phyloP scores from a whole-genome alignment of 768 basidiomycete genomes.

The Calocybe gangraenosa region DNA sequence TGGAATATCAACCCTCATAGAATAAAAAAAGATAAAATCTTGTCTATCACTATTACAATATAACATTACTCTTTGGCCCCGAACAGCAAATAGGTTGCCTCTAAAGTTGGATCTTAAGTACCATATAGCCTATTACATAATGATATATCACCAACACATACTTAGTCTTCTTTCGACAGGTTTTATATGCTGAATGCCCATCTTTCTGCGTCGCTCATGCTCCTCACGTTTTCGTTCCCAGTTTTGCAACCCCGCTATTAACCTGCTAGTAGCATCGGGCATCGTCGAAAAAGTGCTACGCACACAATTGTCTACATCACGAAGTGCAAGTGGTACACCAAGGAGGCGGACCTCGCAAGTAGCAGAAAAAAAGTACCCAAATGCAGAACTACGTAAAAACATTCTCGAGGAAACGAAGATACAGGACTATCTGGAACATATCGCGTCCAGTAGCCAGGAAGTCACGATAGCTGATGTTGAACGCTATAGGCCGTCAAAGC shows the following conservation, averaged over 20 bases:
- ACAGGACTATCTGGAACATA: slow-evolving; percentile 52
- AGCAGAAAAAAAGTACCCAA: slow-evolving; percentile 1
- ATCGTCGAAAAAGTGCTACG: background rate
- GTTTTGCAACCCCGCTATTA: background rate
- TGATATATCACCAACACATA: too few species aligned
- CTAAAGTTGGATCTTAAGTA: too few species aligned
- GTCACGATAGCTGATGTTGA: slow-evolving; percentile 63
- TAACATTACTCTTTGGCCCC: too few species aligned
- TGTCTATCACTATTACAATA: too few species aligned
- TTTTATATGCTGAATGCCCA: slow-evolving; percentile 12
- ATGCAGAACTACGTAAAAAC: slow-evolving; percentile 15
- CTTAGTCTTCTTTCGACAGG: too few species aligned
- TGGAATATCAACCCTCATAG: too few species aligned
- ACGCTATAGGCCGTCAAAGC: slow-evolving; percentile 40
- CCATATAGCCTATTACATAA: too few species aligned
- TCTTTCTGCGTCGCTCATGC: slow-evolving; percentile 12
- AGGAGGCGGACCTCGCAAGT: background rate
- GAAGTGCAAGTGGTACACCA: background rate
- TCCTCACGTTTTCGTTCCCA: slow-evolving; percentile 2
- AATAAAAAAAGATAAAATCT: too few species aligned
- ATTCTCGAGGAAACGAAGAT: slow-evolving; percentile 42
- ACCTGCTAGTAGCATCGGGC: background rate
- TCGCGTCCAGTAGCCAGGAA: slow-evolving; percentile 39
- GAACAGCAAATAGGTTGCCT: too few species aligned
- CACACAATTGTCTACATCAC: background rate